Conservation (phyloP, 1,284 basidiomycete genomes). For the Leccinum griseonigrum region DNA sequence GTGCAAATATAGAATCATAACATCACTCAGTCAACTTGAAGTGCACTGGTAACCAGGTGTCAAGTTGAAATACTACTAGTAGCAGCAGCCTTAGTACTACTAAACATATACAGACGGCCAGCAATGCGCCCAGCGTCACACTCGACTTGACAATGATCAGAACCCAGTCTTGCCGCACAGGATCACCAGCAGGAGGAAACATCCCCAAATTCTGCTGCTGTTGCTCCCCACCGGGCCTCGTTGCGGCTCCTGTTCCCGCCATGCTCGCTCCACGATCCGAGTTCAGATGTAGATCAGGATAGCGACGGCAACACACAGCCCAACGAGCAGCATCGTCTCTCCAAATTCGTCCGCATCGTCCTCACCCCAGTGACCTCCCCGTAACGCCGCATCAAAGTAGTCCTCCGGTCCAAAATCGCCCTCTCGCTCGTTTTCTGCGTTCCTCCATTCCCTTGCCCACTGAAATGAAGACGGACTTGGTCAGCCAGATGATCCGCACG, state of each 20-base stretch:
- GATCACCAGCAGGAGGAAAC: conserved; percentile 64
- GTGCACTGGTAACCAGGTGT: too few relatives aligned
- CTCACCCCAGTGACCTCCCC: conserved; percentile 58
- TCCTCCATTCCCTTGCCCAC: conserved; percentile 75
- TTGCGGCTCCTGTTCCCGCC: conserved; percentile 46
- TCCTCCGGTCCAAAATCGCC: conserved; percentile 77
- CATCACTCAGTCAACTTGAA: too few relatives aligned
- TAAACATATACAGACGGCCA: too few relatives aligned
- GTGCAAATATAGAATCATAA: too few relatives aligned
- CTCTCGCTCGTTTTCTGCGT: conserved; percentile 69
- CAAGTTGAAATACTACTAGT: too few relatives aligned
- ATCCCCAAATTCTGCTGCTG: conserved; percentile 37
- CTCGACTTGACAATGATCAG: too few relatives aligned
- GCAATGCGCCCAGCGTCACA: too few relatives aligned
- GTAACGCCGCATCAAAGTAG: conserved; percentile 68
- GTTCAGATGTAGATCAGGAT: conserved; percentile 69
- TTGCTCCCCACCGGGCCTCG: conserved; percentile 18
- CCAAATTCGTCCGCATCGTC: conserved; percentile 60
- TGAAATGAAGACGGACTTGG: conserved; percentile 27
- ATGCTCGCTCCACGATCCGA: conserved; percentile 64
- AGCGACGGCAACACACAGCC: conserved; percentile 64
- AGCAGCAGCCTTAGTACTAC: too few relatives aligned
- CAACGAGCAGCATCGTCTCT: conserved; percentile 70
- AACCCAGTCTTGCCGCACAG: conserved; percentile 66
- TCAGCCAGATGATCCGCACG: conserved; percentile 3